phyloP scores from a whole-genome alignment of 306 rosid species.

The Oxytropis ochrocephala region DNA sequence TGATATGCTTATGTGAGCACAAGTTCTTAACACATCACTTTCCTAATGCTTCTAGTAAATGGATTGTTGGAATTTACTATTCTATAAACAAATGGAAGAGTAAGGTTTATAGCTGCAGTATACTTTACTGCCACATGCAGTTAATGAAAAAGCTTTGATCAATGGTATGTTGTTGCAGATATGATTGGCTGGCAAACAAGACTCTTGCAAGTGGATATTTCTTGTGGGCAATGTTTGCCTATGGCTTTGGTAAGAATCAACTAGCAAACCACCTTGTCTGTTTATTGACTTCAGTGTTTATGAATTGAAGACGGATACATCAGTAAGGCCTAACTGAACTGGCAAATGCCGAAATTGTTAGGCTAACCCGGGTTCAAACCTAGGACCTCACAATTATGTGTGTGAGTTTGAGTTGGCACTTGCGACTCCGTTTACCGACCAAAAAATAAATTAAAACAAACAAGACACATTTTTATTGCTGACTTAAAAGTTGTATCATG shows the following conservation, averaged over 20 bases:
- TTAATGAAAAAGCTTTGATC: not conserved
- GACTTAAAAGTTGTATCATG: not conserved
- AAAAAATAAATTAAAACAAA: too few species aligned
- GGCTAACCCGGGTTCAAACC: too few species aligned
- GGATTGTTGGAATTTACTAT: not conserved
- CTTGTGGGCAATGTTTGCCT: slow-evolving; percentile 90
- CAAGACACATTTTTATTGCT: not conserved
- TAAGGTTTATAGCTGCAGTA: not conserved
- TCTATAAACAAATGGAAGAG: slow-evolving; percentile 6
- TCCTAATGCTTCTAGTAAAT: not conserved
- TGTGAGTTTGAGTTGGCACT: too few species aligned
- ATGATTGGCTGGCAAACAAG: slow-evolving; percentile 88
- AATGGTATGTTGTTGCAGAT: slow-evolving; percentile 38
- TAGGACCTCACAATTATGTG: too few species aligned
- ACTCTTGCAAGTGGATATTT: slow-evolving; percentile 72
- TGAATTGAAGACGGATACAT: not conserved
- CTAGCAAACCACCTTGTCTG: not conserved
- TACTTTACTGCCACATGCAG: not conserved
- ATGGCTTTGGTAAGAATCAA: slow-evolving; percentile 76
- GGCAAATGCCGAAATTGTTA: too few species aligned
- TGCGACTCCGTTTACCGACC: too few species aligned
- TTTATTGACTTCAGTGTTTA: not conserved
- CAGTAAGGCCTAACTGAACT: too few species aligned
- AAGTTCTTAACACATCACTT: not conserved
- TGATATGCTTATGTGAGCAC: too few species aligned